Conservation (phyloP, 345 rosid genomes). For the Psidium guajava region DNA sequence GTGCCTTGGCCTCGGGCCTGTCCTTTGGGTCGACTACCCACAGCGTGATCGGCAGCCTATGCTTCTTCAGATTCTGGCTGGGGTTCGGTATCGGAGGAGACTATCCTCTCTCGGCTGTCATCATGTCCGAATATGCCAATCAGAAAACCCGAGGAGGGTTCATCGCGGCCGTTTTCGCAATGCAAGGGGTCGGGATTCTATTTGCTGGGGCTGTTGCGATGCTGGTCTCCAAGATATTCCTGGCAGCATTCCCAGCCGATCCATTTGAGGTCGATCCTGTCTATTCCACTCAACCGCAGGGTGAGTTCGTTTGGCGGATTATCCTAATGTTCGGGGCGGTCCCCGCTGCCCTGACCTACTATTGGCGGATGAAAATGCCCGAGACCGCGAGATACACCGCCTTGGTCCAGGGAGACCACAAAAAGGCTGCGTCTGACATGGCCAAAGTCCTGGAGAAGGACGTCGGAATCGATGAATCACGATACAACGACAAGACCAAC, state of each 20-base stretch:
- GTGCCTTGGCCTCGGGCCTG: conserved; percentile 60
- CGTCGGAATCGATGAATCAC: neutral
- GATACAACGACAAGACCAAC: neutral
- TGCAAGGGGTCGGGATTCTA: conserved; percentile 66
- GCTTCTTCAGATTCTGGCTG: conserved; percentile 86
- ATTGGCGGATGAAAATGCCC: conserved; percentile 79
- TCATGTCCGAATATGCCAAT: conserved; percentile 74
- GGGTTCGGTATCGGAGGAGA: conserved; percentile 85
- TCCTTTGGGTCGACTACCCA: conserved; percentile 40
- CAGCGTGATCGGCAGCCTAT: conserved; percentile 39
- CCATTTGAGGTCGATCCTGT: conserved; percentile 5
- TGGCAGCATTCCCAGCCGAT: conserved; percentile 13
- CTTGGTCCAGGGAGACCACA: conserved; percentile 42
- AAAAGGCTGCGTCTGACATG: conserved; percentile 66
- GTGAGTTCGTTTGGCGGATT: conserved; percentile 58
- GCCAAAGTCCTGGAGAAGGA: conserved; percentile 40
- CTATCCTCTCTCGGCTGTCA: conserved; percentile 71
- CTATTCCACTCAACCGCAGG: conserved; percentile 47
- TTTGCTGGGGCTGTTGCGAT: conserved; percentile 52
- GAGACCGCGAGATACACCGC: conserved; percentile 78
- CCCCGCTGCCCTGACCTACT: conserved; percentile 63
- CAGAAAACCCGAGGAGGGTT: conserved; percentile 62
- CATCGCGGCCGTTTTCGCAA: conserved; percentile 67
- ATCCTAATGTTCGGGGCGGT: conserved; percentile 73
- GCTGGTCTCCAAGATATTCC: conserved; percentile 36